A percentile compares a stretch with the other conserved stretches of the same genome.
These are phyloP conservation scores for Penicillium subrubescens DNA, from an alignment of 495 filamentous ascomycete species.

Conservation along the genomic window DNA sequence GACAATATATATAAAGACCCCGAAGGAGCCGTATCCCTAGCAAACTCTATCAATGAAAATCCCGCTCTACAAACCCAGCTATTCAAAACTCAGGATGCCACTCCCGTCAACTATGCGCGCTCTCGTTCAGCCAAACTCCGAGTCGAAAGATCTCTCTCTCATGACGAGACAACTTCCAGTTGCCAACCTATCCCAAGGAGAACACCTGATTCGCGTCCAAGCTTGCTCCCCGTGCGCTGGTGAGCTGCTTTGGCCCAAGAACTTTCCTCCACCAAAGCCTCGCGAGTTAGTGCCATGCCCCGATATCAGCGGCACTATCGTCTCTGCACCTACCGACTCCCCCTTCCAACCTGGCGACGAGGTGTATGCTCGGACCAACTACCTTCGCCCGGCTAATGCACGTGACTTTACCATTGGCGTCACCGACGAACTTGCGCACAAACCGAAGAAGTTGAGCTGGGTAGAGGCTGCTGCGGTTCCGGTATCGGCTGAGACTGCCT, in stretches of 20 bases:
- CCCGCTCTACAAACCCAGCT: too few relatives aligned
- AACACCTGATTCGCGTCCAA: neutral
- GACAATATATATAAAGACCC: too few relatives aligned
- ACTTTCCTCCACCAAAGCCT: conserved; percentile 40
- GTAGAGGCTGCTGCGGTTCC: conserved; percentile 50
- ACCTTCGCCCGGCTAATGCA: conserved; percentile 43
- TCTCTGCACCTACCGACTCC: conserved; percentile 43
- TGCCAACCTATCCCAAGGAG: neutral
- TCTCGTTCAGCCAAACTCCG: too few relatives aligned
- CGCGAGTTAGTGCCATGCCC: conserved; percentile 47
- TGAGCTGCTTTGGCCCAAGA: conserved; percentile 55
- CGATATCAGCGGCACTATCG: conserved; percentile 52
- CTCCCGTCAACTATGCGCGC: too few relatives aligned
- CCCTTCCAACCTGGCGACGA: conserved; percentile 48
- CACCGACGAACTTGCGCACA: conserved; percentile 45
- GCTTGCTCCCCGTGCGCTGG: conserved; percentile 52
- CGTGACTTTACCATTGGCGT: conserved; percentile 47
- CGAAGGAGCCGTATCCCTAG: too few relatives aligned
- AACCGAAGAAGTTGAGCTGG: conserved; percentile 43
- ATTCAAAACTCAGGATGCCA: too few relatives aligned
- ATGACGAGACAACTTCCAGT: too few relatives aligned
- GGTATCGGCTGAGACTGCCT: conserved; percentile 51
- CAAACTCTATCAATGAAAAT: too few relatives aligned
- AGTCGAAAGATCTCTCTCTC: too few relatives aligned
- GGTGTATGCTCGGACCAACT: conserved; percentile 52